A percentile compares a stretch with the other conserved stretches of the same genome.
Conservation (phyloP, 352 stramenopile species). For the Phytopythium vexans region DNA sequence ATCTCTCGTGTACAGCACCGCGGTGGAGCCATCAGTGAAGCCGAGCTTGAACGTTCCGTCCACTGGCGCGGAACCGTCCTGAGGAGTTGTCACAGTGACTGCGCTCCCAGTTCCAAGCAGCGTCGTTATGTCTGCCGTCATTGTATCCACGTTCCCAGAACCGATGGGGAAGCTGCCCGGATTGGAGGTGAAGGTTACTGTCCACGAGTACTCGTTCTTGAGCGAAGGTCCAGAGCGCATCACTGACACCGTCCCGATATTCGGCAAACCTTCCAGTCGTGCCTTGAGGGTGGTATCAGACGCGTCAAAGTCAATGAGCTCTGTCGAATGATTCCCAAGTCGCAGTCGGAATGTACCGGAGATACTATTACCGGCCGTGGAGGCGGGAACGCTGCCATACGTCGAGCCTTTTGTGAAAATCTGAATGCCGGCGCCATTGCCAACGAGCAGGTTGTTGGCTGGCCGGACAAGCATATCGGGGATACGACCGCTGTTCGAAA, state of each 20-base stretch:
- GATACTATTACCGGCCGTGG: constrained; percentile 86
- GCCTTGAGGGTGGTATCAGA: constrained; percentile 91
- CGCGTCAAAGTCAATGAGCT: constrained; percentile 89
- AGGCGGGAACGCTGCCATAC: constrained; percentile 33
- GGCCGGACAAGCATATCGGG: constrained; percentile 78
- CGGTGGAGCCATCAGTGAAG: constrained; percentile 26
- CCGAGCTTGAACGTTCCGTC: constrained; percentile 61
- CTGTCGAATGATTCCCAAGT: constrained; percentile 86
- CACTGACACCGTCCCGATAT: constrained; percentile 90
- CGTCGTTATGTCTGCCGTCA: constrained; percentile 35
- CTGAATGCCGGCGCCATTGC: constrained; percentile 78
- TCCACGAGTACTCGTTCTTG: constrained; percentile 92
- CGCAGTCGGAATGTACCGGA: constrained; percentile 86
- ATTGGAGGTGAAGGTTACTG: constrained; percentile 92
- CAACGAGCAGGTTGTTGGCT: constrained; percentile 78
- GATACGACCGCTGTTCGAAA: constrained; percentile 89
- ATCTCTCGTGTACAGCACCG: constrained; percentile 31
- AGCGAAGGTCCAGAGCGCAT: constrained; percentile 75
- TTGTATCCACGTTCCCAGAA: constrained; percentile 49
- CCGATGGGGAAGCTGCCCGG: constrained; percentile 91
- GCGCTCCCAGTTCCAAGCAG: constrained; percentile 46
- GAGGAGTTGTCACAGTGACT: constrained; percentile 24
- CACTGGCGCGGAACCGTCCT: constrained; percentile 52
- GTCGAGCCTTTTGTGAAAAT: constrained; percentile 74
- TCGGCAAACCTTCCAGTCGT: constrained; percentile 90